These are phyloP conservation scores for Trapa incisa DNA, from an alignment of 345 rosid genomes.

Conservation along the genomic window DNA sequence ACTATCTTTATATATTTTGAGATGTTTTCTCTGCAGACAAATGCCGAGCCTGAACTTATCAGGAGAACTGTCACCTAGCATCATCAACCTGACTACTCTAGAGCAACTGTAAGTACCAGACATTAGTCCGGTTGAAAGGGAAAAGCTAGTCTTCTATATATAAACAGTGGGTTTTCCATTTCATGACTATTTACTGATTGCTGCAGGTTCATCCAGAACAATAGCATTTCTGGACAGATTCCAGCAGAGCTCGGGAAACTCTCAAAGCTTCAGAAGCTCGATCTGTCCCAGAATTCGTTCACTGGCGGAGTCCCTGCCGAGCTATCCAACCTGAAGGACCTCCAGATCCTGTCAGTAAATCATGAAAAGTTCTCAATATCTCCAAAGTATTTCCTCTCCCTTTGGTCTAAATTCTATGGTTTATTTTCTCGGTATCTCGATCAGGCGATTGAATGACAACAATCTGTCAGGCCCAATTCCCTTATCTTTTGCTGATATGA, in stretches of 20 bases:
- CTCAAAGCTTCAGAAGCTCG: slow-evolving; percentile 60
- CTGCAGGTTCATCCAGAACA: slow-evolving; percentile 66
- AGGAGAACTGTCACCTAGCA: slow-evolving; percentile 56
- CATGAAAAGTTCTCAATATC: background rate
- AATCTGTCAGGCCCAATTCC: slow-evolving; percentile 65
- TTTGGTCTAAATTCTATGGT: slow-evolving; percentile 6
- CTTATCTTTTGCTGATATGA: slow-evolving; percentile 54
- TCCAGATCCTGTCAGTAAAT: slow-evolving; percentile 61
- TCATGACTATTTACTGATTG: background rate
- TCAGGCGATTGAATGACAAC: slow-evolving; percentile 76
- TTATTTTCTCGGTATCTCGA: background rate
- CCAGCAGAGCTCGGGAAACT: slow-evolving; percentile 70
- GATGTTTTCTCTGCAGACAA: slow-evolving; percentile 32
- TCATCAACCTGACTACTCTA: slow-evolving; percentile 72
- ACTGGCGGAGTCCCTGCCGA: slow-evolving; percentile 50
- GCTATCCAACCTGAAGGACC: slow-evolving; percentile 39
- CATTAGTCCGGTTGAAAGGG: background rate
- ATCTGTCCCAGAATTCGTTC: slow-evolving; percentile 68
- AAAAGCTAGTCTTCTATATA: background rate
- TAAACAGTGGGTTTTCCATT: background rate
- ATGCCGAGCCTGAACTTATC: slow-evolving; percentile 76
- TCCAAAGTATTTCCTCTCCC: background rate
- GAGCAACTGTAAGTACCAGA: slow-evolving; percentile 54
- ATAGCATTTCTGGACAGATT: slow-evolving; percentile 60
- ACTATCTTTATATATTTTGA: background rate